A percentile compares a stretch with the other conserved stretches of the same genome.
These are phyloP conservation scores for Kalanchoe fedtschenkoi DNA, from an alignment of 164 flowering plant genomes.

Conservation along the genomic window DNA sequence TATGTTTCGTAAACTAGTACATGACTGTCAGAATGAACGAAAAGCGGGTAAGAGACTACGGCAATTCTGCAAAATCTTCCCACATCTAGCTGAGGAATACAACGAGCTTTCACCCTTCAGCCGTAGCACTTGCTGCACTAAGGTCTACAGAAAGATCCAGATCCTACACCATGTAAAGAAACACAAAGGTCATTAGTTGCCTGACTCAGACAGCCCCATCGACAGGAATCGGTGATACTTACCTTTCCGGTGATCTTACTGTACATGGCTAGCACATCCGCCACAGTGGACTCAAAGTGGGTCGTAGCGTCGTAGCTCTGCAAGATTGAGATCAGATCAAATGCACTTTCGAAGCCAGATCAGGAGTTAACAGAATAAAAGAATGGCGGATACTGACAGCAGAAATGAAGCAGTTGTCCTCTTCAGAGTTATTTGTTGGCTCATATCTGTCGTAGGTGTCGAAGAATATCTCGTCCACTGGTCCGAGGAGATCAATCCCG, in stretches of 20 bases:
- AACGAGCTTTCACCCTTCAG: slow-evolving; percentile 39
- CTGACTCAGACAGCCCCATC: background rate
- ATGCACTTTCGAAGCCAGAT: background rate
- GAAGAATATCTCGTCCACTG: too few species aligned
- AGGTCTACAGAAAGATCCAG: slow-evolving; percentile 73
- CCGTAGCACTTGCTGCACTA: slow-evolving; percentile 72
- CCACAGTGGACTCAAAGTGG: slow-evolving; percentile 74
- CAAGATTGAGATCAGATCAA: slow-evolving; percentile 8
- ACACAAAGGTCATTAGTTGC: background rate
- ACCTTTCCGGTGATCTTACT: slow-evolving; percentile 83
- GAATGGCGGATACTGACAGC: slow-evolving; percentile 32
- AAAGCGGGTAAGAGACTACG: too few species aligned
- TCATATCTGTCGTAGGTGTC: slow-evolving; percentile 80
- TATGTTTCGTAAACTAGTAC: too few species aligned
- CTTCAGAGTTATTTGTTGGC: slow-evolving; percentile 43
- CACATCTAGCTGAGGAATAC: too few species aligned
- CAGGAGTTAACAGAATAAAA: background rate
- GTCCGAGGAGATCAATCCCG: too few species aligned
- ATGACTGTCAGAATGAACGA: too few species aligned
- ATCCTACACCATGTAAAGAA: slow-evolving; percentile 22
- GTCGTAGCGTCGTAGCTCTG: slow-evolving; percentile 82
- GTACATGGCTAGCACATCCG: slow-evolving; percentile 61
- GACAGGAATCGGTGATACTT: slow-evolving; percentile 15
- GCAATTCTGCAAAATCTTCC: too few species aligned
- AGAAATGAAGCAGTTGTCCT: slow-evolving; percentile 76